These are phyloP conservation scores for Phoma herbarum DNA, from an alignment of 2,329 filamentous ascomycete species.

Conservation along the genomic window DNA sequence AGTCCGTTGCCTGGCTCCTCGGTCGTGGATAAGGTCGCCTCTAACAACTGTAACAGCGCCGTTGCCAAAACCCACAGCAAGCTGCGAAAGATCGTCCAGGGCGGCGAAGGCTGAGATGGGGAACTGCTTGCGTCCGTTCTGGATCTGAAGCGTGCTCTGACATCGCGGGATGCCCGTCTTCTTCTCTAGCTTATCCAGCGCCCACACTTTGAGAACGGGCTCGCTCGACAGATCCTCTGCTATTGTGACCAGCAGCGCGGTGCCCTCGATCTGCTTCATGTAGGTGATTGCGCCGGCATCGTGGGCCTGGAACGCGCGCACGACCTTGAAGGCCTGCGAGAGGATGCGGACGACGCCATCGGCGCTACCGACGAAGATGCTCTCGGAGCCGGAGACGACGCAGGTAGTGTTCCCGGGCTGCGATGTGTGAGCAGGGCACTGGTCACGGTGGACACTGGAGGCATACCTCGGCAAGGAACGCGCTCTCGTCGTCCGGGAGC, in stretches of 20 bases:
- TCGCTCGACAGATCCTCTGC: constrained; percentile 88
- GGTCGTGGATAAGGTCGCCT: constrained; percentile 93
- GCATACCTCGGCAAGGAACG: constrained; percentile 79
- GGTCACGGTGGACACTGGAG: constrained; percentile 14
- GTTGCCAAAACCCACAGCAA: constrained; percentile 95
- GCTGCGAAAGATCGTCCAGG: constrained; percentile 86
- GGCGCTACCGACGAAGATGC: constrained; percentile 85
- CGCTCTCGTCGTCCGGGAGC: constrained; percentile 79
- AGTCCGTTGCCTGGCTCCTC: constrained; percentile 90
- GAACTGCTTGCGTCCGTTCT: constrained; percentile 91
- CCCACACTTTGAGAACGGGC: constrained; percentile 96
- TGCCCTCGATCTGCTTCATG: constrained; percentile 90
- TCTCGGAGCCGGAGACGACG: constrained; percentile 86
- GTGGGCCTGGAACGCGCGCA: constrained; percentile 87
- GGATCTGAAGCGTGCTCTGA: constrained; percentile 82
- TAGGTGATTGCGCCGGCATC: constrained; percentile 83
- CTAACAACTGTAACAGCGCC: constrained; percentile 92
- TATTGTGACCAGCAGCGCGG: constrained; percentile 83
- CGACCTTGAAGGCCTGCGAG: constrained; percentile 84
- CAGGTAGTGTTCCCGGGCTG: constrained; percentile 75
- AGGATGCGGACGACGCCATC: constrained; percentile 90
- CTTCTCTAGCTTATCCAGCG: constrained; percentile 90
- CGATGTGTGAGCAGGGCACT: constrained; percentile 33
- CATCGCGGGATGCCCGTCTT: constrained; percentile 91
- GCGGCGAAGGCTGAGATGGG: constrained; percentile 93